phyloP scores from a whole-genome alignment of 352 stramenopile genomes.

The Globisporangium heterothallicum region DNA sequence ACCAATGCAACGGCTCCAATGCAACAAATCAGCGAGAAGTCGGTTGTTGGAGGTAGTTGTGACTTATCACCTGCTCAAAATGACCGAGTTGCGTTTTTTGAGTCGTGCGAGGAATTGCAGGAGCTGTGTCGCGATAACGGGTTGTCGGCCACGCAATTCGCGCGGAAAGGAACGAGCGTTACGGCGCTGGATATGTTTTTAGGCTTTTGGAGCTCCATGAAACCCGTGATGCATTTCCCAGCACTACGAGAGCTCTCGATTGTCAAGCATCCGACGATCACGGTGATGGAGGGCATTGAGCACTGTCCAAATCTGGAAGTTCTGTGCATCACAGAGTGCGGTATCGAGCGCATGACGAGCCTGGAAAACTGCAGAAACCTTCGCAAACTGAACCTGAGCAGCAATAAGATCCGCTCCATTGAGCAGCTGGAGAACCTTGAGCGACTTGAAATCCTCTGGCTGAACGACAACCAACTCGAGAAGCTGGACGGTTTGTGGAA shows the following conservation, averaged over 20 bases:
- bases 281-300: slow-evolving; percentile 42
- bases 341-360: slow-evolving; percentile 39
- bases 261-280: slow-evolving; percentile 66
- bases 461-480: slow-evolving; percentile 76
- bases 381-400: slow-evolving; percentile 66
- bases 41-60: slow-evolving; percentile 1
- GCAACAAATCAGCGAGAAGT: slow-evolving; percentile 1
- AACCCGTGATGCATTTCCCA: slow-evolving; percentile 56
- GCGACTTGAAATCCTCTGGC: slow-evolving; percentile 70
- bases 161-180: slow-evolving; percentile 29
- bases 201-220: slow-evolving; percentile 72
- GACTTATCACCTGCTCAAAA: slow-evolving; percentile 23
- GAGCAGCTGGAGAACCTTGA: slow-evolving; percentile 46
- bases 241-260: slow-evolving; percentile 64
- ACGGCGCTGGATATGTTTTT: slow-evolving; percentile 67
- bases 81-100: slow-evolving; percentile 33
- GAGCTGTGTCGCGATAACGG: slow-evolving; percentile 66
- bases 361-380: slow-evolving; percentile 41
- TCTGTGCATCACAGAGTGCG: slow-evolving; percentile 65
- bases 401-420: slow-evolving; percentile 54
- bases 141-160: slow-evolving; percentile 49
- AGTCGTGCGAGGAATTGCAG: slow-evolving; percentile 43
- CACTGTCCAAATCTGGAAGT: slow-evolving; percentile 51
- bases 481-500: slow-evolving; percentile 51
- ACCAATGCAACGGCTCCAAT: neutral